Percentiles rank a stretch among this genome's conserved stretches.
phyloP scores from a whole-genome alignment of 2,329 filamentous ascomycete species.

The Neonectria sp. region DNA sequence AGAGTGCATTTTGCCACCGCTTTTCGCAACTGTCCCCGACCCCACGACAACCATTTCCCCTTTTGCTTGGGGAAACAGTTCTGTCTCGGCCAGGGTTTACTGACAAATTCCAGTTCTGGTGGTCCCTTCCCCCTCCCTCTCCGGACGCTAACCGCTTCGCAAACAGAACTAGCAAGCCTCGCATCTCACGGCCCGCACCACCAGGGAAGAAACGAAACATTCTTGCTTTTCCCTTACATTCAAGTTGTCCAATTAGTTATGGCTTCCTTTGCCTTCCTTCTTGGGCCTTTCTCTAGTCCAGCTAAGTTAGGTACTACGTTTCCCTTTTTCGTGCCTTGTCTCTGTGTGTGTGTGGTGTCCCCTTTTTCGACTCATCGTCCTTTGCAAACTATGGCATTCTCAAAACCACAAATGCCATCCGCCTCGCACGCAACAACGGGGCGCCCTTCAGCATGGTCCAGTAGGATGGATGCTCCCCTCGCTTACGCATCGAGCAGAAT shows the following conservation, averaged over 20 bases:
- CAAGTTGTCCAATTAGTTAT: background rate
- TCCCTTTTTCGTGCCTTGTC: background rate
- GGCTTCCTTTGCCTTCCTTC: background rate
- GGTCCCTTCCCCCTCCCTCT: background rate
- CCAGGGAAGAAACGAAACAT: constrained; percentile 9
- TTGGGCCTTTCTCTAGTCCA: background rate
- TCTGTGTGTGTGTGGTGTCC: background rate
- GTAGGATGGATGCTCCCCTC: background rate
- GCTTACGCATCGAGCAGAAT: background rate
- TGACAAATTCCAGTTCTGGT: background rate
- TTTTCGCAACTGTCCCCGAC: background rate
- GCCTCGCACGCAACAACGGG: background rate
- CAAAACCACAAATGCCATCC: background rate
- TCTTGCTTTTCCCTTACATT: background rate
- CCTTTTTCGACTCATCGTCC: background rate
- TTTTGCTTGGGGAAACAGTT: no score
- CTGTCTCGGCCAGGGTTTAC: background rate
- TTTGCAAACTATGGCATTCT: background rate
- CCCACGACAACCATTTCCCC: background rate
- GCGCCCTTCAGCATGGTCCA: no score
- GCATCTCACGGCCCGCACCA: constrained; percentile 4
- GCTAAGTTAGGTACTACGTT: background rate
- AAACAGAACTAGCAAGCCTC: constrained; percentile 3
- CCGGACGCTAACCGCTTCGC: background rate
- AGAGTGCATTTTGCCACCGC: constrained; percentile 1